A percentile compares a stretch with the other conserved stretches of the same genome.
Evolutionary conservation across 2,329 filamentous ascomycete species (phyloP).

Genomic region (Podosphaera leucotricha): DNA sequence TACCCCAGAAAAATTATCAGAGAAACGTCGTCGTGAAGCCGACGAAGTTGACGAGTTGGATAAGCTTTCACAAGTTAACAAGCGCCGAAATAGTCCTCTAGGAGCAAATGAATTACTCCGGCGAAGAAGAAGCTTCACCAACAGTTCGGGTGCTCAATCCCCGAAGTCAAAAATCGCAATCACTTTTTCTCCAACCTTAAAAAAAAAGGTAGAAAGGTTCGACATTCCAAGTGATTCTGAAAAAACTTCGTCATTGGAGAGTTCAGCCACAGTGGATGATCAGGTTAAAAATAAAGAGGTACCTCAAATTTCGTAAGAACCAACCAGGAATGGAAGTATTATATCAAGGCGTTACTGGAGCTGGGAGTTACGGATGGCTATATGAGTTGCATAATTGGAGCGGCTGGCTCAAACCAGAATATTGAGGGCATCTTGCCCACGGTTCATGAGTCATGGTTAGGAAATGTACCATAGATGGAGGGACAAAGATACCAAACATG

Average conservation of each 20-base stretch:
- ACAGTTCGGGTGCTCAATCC: slow-evolving; percentile 15
- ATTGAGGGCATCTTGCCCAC: background rate
- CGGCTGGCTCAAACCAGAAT: background rate
- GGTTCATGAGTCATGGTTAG: background rate
- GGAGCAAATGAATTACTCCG: slow-evolving; percentile 14
- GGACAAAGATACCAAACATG: background rate
- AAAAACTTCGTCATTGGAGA: background rate
- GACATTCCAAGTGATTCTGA: background rate
- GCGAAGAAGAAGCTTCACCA: slow-evolving; percentile 24
- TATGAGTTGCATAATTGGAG: background rate
- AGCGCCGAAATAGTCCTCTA: slow-evolving; percentile 28
- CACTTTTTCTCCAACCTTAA: slow-evolving; percentile 24
- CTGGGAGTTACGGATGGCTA: background rate
- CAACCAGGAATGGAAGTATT: background rate
- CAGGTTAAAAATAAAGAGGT: background rate
- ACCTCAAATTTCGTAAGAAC: background rate
- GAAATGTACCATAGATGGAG: background rate
- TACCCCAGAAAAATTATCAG: slow-evolving; percentile 56
- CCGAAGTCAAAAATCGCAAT: slow-evolving; percentile 31
- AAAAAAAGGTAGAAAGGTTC: slow-evolving; percentile 13
- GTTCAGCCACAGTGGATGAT: background rate
- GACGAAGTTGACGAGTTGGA: slow-evolving; percentile 84
- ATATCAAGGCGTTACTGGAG: background rate
- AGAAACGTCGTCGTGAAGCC: slow-evolving; percentile 79
- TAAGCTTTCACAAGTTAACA: slow-evolving; percentile 40